Conservation (phyloP, 805 yeast species). For the Spathaspora sp. region DNA sequence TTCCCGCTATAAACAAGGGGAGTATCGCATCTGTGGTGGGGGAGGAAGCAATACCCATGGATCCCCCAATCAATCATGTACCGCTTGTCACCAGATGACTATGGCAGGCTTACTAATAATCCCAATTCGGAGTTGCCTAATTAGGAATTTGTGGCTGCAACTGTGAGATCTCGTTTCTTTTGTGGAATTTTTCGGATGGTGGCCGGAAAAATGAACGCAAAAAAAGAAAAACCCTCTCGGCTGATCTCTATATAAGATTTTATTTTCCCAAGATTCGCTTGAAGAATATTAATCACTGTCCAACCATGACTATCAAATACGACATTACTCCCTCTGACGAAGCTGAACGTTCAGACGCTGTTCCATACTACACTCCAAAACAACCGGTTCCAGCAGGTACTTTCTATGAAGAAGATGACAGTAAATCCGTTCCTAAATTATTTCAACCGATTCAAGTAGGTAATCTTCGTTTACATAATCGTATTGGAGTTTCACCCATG, state of each 20-base stretch:
- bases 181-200: too few species aligned
- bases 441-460: conserved; percentile 44
- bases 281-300: background rate
- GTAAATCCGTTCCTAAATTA: conserved; percentile 27
- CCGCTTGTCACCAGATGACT: too few species aligned
- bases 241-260: background rate
- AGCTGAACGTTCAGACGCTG: conserved; percentile 8
- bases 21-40: too few species aligned
- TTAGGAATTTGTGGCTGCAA: too few species aligned
- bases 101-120: too few species aligned
- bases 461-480: conserved; percentile 39
- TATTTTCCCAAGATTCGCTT: background rate
- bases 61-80: too few species aligned
- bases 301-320: conserved; percentile 1
- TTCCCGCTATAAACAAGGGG: too few species aligned
- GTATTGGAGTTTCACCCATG: conserved; percentile 58
- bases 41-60: too few species aligned
- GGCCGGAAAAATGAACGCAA: too few species aligned
- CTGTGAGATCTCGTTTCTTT: too few species aligned
- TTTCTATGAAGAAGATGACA: conserved; percentile 13
- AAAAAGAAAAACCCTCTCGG: background rate
- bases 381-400: conserved; percentile 34
- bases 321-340: conserved; percentile 7
- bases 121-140: too few species aligned
- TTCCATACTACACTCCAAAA: conserved; percentile 23